Conservation (phyloP, 225 moss, liverwort and hornwort genomes). For the Climacium dendroides region DNA sequence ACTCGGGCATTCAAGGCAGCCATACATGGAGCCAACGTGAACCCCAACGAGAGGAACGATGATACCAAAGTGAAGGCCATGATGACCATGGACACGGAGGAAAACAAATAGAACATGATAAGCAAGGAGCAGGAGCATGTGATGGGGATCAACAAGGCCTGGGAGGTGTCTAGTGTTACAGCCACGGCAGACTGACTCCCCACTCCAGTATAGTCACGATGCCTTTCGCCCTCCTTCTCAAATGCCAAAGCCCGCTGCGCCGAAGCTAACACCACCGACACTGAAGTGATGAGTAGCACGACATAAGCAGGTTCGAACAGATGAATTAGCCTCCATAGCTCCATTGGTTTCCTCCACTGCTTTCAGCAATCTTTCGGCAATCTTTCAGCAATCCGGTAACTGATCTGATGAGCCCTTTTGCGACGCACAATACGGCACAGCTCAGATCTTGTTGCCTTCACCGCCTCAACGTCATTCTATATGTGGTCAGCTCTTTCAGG, state of each 20-base stretch:
- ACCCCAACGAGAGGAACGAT: constrained; percentile 60
- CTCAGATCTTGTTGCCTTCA: not conserved
- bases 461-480: not conserved
- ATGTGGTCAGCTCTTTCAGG: not conserved
- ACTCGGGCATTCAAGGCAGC: constrained; percentile 37
- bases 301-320: constrained; percentile 73
- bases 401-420: not conserved
- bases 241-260: constrained; percentile 77
- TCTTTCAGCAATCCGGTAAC: not conserved
- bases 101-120: constrained; percentile 94
- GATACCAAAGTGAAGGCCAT: constrained; percentile 64
- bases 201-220: constrained; percentile 50
- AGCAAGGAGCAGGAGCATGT: constrained; percentile 86
- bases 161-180: constrained; percentile 78
- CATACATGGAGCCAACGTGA: constrained; percentile 59
- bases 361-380: not conserved
- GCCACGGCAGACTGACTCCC: constrained; percentile 37
- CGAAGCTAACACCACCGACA: constrained; percentile 65
- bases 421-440: not conserved
- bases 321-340: constrained; percentile 63
- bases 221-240: constrained; percentile 72
- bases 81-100: constrained; percentile 80
- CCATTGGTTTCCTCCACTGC: constrained; percentile 16
- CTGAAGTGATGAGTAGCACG: constrained; percentile 54
- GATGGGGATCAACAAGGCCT: constrained; percentile 80